Evolutionary conservation across 2,329 filamentous ascomycete genomes (phyloP), one percentile per base, ranked within the genome.

Genomic region (Pezicula neosporulosa): DNA sequence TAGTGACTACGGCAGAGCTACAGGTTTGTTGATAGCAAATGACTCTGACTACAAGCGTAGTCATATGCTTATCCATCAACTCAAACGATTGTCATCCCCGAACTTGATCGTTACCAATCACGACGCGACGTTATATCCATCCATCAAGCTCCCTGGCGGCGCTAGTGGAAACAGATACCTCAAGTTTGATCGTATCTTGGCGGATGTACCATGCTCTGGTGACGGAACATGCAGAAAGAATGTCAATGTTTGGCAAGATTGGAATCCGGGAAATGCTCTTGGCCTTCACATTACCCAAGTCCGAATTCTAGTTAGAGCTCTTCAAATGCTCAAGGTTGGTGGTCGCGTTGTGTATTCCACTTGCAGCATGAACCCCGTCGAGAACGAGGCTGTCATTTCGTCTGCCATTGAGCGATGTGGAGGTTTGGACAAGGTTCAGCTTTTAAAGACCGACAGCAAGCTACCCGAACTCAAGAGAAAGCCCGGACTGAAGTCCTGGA

Each of bases 71-170:
- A 90, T 97, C 44, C 94, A 99, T 70, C 94, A 99, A 72, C 88
- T 97, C 64, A 99, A 99, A 79, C 88, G 94, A 55, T 79, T 99
- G 47, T 96, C 93, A 56, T 97, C 94, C 4, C 93, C 94, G 3
- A 99, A 99, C 68, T 77, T 99, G 60, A 87, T 99, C 56, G 93
- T 99, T 56, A 97, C 91, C 39, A 97, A 99, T 69, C 93, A 99
- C 73, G 94, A 99, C 70, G 94, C 94, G 39, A 97, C 92, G 4
- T 85, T 96, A 69, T 99, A 92, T 70, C 94, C 94, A 3, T 91
- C 92, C 1, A 90, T 99, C 64, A 90, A 87, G 66, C 80, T 97
- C n/a, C 70, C 76, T 18, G 77, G 81, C 57, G 78, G 81, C 54
- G 76, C 74, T 30, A 73, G 72, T 24, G 75, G 77, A 59, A 79